Percentiles rank a stretch among this genome's conserved stretches.
phyloP scores from a whole-genome alignment of 129 eudicot species.

The Centella asiatica region DNA sequence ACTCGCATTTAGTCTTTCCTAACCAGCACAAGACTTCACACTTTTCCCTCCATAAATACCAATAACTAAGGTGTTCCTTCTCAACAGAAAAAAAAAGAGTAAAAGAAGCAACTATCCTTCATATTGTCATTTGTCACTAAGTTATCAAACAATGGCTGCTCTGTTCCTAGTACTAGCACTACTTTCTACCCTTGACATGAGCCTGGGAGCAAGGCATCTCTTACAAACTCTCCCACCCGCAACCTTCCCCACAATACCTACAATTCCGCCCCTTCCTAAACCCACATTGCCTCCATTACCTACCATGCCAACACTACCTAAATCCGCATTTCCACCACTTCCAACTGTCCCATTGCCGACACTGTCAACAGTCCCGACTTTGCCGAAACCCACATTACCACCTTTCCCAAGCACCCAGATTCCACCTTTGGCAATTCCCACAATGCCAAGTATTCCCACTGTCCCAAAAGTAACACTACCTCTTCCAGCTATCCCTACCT shows the following conservation, averaged over 20 bases:
- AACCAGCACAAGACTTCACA: neutral
- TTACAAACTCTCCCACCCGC: conserved; percentile 1
- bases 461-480: neutral
- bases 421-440: neutral
- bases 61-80: neutral
- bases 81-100: neutral
- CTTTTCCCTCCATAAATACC: conserved; percentile 9
- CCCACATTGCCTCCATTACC: neutral
- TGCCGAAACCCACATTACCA: neutral
- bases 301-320: neutral
- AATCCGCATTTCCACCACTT: neutral
- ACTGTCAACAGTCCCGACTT: neutral
- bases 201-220: conserved; percentile 8
- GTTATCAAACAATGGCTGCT: conserved; percentile 2
- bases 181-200: conserved; percentile 9
- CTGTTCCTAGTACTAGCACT: neutral
- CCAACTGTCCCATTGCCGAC: conserved; percentile 3
- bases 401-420: conserved; percentile 2
- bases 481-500: conserved; percentile 8
- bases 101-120: neutral
- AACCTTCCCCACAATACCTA: conserved; percentile 1
- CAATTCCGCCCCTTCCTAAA: neutral
- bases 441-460: conserved; percentile 1
- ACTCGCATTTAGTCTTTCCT: neutral
- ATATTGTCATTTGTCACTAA: no score